Conservation (phyloP, 192 early-diverging fungal species). For the Coemansia aciculifera region DNA sequence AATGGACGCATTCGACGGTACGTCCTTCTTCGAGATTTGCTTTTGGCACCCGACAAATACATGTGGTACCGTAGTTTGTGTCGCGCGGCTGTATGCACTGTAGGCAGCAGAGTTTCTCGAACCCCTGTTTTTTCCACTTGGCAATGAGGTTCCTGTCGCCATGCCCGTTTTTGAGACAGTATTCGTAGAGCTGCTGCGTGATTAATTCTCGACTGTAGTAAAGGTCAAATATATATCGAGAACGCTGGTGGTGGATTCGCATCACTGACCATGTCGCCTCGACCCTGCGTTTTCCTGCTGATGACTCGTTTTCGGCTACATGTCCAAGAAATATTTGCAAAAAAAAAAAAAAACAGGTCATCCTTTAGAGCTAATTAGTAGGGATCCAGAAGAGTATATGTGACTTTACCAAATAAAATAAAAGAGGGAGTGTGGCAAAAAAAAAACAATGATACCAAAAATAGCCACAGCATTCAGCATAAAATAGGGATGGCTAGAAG, state of each 20-base stretch:
- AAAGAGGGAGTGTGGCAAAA: constrained; percentile 1
- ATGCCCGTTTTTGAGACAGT: constrained; percentile 86
- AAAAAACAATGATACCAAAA: constrained; percentile 10
- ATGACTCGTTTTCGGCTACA: constrained; percentile 91
- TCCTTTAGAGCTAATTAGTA: neutral
- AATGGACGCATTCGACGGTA: constrained; percentile 91
- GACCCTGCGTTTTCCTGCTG: constrained; percentile 89
- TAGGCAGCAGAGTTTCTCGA: constrained; percentile 96
- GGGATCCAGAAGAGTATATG: neutral
- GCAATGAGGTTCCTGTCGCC: constrained; percentile 94
- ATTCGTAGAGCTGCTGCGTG: constrained; percentile 89
- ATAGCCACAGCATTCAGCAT: neutral
- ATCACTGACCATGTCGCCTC: constrained; percentile 95
- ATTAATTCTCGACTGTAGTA: constrained; percentile 96
- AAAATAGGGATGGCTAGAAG: neutral
- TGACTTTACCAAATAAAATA: neutral
- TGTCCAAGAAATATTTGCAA: constrained; percentile 6
- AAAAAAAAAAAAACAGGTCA: neutral
- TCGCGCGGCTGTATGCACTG: constrained; percentile 96
- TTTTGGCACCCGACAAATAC: constrained; percentile 95
- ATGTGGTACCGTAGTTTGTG: constrained; percentile 96
- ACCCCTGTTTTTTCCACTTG: constrained; percentile 98
- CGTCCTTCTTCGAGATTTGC: constrained; percentile 87
- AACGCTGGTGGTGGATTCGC: constrained; percentile 95
- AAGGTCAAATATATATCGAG: constrained; percentile 94